Evolutionary conservation across 2,329 filamentous ascomycete species (phyloP), one percentile per base, ranked within the genome.

Genomic region (Botryotinia calthae): DNA sequence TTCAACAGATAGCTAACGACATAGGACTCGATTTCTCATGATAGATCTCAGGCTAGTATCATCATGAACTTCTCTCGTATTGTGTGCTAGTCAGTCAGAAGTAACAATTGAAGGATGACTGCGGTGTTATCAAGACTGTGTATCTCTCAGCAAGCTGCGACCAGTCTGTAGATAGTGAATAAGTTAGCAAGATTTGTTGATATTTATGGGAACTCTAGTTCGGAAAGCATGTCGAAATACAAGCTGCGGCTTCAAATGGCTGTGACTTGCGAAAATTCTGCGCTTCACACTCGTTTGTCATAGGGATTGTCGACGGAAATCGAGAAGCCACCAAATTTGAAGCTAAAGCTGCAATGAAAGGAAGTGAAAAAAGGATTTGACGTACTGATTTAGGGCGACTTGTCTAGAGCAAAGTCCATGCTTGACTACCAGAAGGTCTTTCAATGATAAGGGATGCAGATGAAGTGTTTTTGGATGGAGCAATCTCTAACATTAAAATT

Each of bases 301-400:
- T n/a, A 8, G 14, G 3, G 2, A 56, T 56, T 9, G 7, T 56
- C 51, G 3, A 56, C 14, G n/a, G n/a, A 56, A 9, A 56, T 56
- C n/a, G n/a, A 56, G 51, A 31, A 28, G 51, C 51, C 14, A 56
- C 1, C 2, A 6, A 56, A 31, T 56, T 9, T 18, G 51, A 56
- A 4, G 51, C n/a, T 1, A 56, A 56, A 0, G 2, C n/a, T 9
- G 51, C 7, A 18, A 56, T 1, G 3, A 18, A 28, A 56, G 1
- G 14, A 56, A 18, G 7, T 0, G 1, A 28, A 54, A 0, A 28
- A 2, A 5, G 14, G 14, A 18, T 18, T 28, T 28, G n/a, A 18
- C n/a, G 51, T 28, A 16, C 51, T 56, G 14, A 28, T 56, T 14
- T 9, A 56, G 51, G 14, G 4, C 7, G 51, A 18, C 1, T 28